Percentiles rank a stretch among this genome's conserved stretches.
Conservation (phyloP, 176 grass and related monocot genomes). For the Urochloa ruziziensis region DNA sequence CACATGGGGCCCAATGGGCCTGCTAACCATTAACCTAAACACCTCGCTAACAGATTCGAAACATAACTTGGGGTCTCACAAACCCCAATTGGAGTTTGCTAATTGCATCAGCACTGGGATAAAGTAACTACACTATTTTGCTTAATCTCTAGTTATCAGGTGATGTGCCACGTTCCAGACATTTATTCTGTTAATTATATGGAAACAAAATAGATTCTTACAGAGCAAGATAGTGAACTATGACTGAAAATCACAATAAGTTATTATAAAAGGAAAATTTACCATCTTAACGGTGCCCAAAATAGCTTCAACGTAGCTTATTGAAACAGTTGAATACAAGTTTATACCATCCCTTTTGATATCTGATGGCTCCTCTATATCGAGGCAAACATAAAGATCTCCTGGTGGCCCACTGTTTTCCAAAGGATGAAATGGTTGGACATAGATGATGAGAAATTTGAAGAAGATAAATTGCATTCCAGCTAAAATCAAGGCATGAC, state of each 20-base stretch:
- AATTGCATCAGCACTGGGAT: not conserved
- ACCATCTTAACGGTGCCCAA: slow-evolving; percentile 74
- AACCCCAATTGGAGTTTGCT: not conserved
- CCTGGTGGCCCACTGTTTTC: slow-evolving; percentile 80
- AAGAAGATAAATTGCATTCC: slow-evolving; percentile 24
- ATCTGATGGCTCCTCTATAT: slow-evolving; percentile 93
- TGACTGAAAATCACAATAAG: slow-evolving; percentile 8
- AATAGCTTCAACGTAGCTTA: slow-evolving; percentile 96
- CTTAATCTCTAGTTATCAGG: not conserved
- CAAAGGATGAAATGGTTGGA: slow-evolving; percentile 11
- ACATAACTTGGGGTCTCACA: not conserved
- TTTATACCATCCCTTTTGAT: slow-evolving; percentile 97
- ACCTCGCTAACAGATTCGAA: too few species aligned
- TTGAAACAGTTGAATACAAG: slow-evolving; percentile 75
- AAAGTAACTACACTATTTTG: slow-evolving; percentile 9
- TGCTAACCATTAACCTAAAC: too few species aligned
- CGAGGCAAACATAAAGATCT: slow-evolving; percentile 96
- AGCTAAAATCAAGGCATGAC: not conserved
- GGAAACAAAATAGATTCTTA: slow-evolving; percentile 26
- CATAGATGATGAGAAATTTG: slow-evolving; percentile 10
- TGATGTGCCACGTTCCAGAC: slow-evolving; percentile 12
- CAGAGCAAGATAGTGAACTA: slow-evolving; percentile 5
- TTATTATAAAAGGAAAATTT: slow-evolving; percentile 24
- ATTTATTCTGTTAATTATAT: not conserved
- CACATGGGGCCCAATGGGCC: too few species aligned